These are phyloP conservation scores for Ceratobasidium sp. DNA, from an alignment of 1,284 basidiomycete genomes.

Conservation along the genomic window DNA sequence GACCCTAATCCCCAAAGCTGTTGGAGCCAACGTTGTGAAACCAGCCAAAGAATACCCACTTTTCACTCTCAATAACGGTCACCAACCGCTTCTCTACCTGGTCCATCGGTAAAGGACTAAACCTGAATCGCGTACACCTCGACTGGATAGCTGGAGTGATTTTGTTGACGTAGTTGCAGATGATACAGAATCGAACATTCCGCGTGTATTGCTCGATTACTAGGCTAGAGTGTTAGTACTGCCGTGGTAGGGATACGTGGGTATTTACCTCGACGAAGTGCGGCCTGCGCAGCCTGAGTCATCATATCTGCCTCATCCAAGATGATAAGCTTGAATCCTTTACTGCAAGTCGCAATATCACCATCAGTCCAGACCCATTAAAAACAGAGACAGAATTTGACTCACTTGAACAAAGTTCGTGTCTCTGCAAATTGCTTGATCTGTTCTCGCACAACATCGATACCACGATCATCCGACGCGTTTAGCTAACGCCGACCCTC, in stretches of 20 bases:
- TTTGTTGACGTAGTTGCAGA: constrained; percentile 99
- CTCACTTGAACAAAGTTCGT: constrained; percentile 72
- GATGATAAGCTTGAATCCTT: constrained; percentile 96
- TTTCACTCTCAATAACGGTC: constrained; percentile 83
- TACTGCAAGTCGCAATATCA: constrained; percentile 60
- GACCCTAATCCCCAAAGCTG: constrained; percentile 62
- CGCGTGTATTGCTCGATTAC: constrained; percentile 99
- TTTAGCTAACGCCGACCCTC: constrained; percentile 67
- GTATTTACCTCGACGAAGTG: constrained; percentile 75
- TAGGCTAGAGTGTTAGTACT: constrained; percentile 51
- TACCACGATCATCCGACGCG: constrained; percentile 96
- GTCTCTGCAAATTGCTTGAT: constrained; percentile 99
- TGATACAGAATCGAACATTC: constrained; percentile 99
- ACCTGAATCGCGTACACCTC: constrained; percentile 96
- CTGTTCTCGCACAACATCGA: constrained; percentile 97
- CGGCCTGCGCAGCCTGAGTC: constrained; percentile 97
- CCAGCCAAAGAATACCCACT: constrained; percentile 59
- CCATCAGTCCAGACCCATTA: no score
- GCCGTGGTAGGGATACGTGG: constrained; percentile 54
- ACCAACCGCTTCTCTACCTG: constrained; percentile 87
- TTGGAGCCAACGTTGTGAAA: not conserved
- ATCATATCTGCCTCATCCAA: constrained; percentile 99
- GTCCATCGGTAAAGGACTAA: constrained; percentile 87
- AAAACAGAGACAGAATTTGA: constrained; percentile 4
- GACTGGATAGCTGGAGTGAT: constrained; percentile 98